A percentile compares a stretch with the other conserved stretches of the same genome.
phyloP scores from a whole-genome alignment of 1,284 basidiomycete species.

The Puccinia brachypodii region DNA sequence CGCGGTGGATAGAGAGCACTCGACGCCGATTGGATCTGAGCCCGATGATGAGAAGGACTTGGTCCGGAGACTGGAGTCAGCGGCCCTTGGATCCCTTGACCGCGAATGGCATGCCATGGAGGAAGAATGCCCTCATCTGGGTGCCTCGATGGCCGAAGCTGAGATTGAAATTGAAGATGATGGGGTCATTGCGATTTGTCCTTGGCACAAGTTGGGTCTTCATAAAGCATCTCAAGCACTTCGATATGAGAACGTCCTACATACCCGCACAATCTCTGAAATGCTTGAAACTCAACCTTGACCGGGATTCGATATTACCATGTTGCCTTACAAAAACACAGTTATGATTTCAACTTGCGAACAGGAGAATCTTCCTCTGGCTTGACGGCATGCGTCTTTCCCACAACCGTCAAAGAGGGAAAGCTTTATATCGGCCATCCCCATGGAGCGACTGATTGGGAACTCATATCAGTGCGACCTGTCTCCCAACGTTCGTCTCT shows the following conservation, averaged over 20 bases:
- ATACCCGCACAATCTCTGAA: background rate
- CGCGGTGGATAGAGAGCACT: background rate
- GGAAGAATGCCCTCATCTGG: conserved; percentile 56
- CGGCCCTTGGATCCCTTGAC: background rate
- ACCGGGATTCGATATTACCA: conserved; percentile 46
- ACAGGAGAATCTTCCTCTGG: conserved; percentile 56
- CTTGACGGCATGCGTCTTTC: conserved; percentile 55
- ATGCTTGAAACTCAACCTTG: conserved; percentile 28
- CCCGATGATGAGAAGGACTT: background rate
- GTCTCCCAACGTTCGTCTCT: conserved; percentile 53
- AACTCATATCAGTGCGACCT: conserved; percentile 54
- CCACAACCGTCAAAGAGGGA: conserved; percentile 50
- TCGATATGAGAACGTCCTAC: background rate
- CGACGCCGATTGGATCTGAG: background rate
- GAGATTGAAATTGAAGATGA: conserved; percentile 52
- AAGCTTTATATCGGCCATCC: conserved; percentile 53
- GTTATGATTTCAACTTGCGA: conserved; percentile 56
- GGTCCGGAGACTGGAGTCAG: background rate
- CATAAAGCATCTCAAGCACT: background rate
- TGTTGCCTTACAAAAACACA: conserved; percentile 26
- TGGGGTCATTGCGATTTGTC: conserved; percentile 53
- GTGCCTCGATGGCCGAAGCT: conserved; percentile 55
- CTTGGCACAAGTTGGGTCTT: conserved; percentile 54
- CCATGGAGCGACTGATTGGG: conserved; percentile 51
- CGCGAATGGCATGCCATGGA: conserved; percentile 53